These are phyloP conservation scores for Podaxis rugospora DNA, from an alignment of 768 basidiomycete species.

Conservation along the genomic window DNA sequence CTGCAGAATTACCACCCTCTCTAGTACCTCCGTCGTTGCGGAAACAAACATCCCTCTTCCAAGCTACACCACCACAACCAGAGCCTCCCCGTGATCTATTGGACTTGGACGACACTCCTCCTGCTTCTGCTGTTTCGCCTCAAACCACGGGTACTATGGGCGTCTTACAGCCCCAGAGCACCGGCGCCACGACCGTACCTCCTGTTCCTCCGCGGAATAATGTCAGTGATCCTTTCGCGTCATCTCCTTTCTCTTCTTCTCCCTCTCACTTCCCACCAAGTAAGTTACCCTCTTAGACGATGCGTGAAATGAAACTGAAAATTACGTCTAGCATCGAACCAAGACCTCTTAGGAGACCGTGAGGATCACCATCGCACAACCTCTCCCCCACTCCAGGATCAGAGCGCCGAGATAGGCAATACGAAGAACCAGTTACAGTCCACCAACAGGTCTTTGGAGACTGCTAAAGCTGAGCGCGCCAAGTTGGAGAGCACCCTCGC, in stretches of 20 bases:
- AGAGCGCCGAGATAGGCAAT: slow-evolving; percentile 86
- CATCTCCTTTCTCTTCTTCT: slow-evolving; percentile 19
- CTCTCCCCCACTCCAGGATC: slow-evolving; percentile 58
- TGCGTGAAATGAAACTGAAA: background rate
- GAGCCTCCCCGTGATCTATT: slow-evolving; percentile 44
- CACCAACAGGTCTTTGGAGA: slow-evolving; percentile 67
- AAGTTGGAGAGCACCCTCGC: slow-evolving; percentile 61
- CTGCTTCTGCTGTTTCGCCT: slow-evolving; percentile 37
- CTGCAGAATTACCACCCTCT: slow-evolving; percentile 60
- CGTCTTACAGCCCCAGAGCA: slow-evolving; percentile 27
- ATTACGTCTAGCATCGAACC: slow-evolving; percentile 9
- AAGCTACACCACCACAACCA: slow-evolving; percentile 35
- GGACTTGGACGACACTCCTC: slow-evolving; percentile 53
- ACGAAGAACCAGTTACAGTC: slow-evolving; percentile 79
- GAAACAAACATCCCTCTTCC: slow-evolving; percentile 31
- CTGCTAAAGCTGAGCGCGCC: slow-evolving; percentile 60
- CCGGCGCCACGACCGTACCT: slow-evolving; percentile 19
- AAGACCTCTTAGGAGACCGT: slow-evolving; percentile 72
- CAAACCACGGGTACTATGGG: slow-evolving; percentile 33
- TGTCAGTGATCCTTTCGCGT: slow-evolving; percentile 44
- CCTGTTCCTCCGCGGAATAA: slow-evolving; percentile 21
- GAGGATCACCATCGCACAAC: slow-evolving; percentile 45
- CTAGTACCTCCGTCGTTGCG: slow-evolving; percentile 85
- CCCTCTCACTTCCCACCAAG: slow-evolving; percentile 24
- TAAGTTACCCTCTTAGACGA: slow-evolving; percentile 19